Evolutionary conservation across 208 protist species (phyloP), one percentile per base, ranked within the genome.

Genomic region (Trypanosoma boissoni): DNA sequence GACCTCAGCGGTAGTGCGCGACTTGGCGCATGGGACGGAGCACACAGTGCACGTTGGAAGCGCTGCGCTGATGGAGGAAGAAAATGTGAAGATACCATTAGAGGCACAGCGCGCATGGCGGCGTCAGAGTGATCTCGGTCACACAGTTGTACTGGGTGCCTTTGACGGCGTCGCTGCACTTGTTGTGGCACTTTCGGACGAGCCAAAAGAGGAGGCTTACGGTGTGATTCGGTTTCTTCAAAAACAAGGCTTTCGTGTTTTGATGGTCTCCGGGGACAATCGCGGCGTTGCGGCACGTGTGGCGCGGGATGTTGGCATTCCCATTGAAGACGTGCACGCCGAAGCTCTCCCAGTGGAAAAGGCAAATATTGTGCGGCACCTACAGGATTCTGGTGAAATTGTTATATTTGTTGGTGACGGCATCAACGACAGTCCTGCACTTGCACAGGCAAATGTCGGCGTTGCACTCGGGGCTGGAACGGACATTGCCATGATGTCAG

Each of bases 401-500:
- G 88, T 94, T 29, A 72, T 91, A 53, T 94, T 96, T 46, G 86
- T 95, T 26, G 91, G 91, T 34, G 91, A 96, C 53, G 91, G 91
- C 58, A 93, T 95, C 68, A 97, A 97, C 67, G 91, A 96, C 76
- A 82, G 74, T 41, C 82, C 88, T 2, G 91, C 91, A 6, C 63
- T 96, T 24, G 78, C 78, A n/a, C 84, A 91, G 65, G 84, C 88
- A 3, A 54, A 94, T 68, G 80, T 95, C 34, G 91, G 91, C 18
- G 81, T 96, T 16, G 86, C 91, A 12, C 74, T 96, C n/a, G 86
- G 87, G 5, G 81, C 80, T 6, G 88, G 88, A 26, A 95, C 86
- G 6, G 75, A 91, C 27, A 75, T 93, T 20, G 87, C 88, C 18
- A 85, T 92, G 27, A 85, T 94, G 49, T 72, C 85, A 1, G 88